Evolutionary conservation across 176 grass and related monocot species (phyloP).

Genomic region (Eleusine coracana): DNA sequence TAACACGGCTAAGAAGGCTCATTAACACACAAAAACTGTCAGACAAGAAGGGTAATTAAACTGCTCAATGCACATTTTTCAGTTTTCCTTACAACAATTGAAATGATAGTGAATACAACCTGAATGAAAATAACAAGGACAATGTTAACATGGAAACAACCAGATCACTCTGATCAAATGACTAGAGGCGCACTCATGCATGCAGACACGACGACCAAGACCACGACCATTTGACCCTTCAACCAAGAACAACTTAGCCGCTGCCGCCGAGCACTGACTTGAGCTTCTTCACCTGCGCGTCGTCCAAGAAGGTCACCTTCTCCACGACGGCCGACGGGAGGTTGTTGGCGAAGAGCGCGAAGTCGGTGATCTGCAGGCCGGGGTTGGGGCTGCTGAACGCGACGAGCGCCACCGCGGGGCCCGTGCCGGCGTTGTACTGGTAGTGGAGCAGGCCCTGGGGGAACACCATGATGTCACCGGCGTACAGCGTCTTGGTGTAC

Average conservation of each 20-base stretch:
- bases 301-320: constrained; percentile 78
- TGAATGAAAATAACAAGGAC: neutral
- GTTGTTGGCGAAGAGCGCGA: constrained; percentile 77
- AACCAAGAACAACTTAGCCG: constrained; percentile 20
- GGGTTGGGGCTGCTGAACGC: constrained; percentile 71
- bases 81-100: neutral
- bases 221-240: neutral
- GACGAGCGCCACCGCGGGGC: constrained; percentile 50
- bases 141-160: neutral
- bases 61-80: neutral
- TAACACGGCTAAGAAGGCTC: too few species aligned
- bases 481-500: constrained; percentile 56
- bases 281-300: constrained; percentile 78
- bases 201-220: neutral
- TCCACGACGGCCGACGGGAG: constrained; percentile 64
- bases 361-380: constrained; percentile 76
- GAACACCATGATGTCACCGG: constrained; percentile 71
- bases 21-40: too few species aligned
- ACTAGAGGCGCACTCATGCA: neutral
- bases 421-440: constrained; percentile 60
- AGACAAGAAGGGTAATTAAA: too few species aligned
- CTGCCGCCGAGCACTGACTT: constrained; percentile 71
- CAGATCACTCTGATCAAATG: neutral
- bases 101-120: neutral
- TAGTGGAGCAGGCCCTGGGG: constrained; percentile 77